Conservation (phyloP, 371 early-diverging fungal genomes). For the Cladochytrium tenue region DNA sequence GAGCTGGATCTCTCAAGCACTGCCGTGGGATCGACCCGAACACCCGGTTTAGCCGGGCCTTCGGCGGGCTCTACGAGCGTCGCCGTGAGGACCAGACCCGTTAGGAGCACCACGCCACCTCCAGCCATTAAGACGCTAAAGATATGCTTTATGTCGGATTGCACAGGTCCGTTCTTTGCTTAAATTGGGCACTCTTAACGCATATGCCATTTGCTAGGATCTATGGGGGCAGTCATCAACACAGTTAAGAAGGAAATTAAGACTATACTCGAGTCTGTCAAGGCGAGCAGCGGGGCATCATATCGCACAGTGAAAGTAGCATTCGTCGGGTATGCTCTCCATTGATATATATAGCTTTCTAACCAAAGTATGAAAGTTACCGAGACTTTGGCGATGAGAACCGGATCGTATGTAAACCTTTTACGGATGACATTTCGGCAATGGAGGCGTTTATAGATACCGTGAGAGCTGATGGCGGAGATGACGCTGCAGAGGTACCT, state of each 20-base stretch:
- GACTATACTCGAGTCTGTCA: neutral
- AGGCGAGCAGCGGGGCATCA: neutral
- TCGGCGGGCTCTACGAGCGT: no score
- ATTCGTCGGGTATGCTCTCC: no score
- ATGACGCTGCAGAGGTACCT: neutral
- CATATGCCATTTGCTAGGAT: neutral
- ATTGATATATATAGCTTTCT: no score
- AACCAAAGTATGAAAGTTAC: no score
- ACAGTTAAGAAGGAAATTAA: neutral
- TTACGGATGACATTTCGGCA: neutral
- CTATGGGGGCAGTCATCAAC: neutral
- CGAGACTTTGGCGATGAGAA: neutral
- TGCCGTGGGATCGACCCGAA: no score
- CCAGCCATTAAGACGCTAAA: neutral
- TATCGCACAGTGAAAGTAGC: neutral
- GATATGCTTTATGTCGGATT: neutral
- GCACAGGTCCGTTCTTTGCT: neutral
- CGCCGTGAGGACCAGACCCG: no score
- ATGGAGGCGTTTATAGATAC: neutral
- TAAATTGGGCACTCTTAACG: neutral
- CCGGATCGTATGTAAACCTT: neutral
- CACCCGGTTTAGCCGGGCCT: no score
- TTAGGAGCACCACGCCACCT: no score
- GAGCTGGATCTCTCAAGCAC: no score
- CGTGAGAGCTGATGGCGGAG: neutral